Conservation (phyloP, 2,329 filamentous ascomycete species). For the Penicillium sp. region DNA sequence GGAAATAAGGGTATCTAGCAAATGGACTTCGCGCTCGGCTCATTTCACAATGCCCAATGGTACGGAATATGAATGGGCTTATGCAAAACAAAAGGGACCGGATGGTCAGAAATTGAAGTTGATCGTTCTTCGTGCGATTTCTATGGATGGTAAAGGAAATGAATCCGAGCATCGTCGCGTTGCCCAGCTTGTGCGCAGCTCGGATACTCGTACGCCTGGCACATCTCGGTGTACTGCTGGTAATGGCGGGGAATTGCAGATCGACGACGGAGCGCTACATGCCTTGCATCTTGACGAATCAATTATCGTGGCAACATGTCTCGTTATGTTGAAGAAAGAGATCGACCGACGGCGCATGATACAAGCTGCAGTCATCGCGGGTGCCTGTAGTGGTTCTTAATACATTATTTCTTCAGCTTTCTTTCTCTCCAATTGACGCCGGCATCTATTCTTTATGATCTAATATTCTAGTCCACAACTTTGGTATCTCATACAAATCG, state of each 20-base stretch:
- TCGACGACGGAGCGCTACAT: slow-evolving; percentile 48
- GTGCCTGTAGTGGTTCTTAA: slow-evolving; percentile 8
- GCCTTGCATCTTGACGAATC: slow-evolving; percentile 42
- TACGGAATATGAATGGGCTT: slow-evolving; percentile 56
- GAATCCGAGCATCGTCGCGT: slow-evolving; percentile 19
- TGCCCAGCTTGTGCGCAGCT: slow-evolving; percentile 43
- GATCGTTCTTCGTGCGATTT: slow-evolving; percentile 26
- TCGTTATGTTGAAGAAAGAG: slow-evolving; percentile 67
- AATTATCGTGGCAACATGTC: slow-evolving; percentile 56
- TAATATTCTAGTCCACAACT: background rate
- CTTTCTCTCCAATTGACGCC: background rate
- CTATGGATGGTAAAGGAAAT: slow-evolving; percentile 1
- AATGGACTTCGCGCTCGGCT: slow-evolving; percentile 50
- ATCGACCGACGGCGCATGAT: slow-evolving; percentile 56
- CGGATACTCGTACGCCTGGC: slow-evolving; percentile 42
- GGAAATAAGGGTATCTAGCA: slow-evolving; percentile 37
- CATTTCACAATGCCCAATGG: slow-evolving; percentile 51
- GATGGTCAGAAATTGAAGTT: slow-evolving; percentile 28
- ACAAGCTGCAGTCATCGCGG: slow-evolving; percentile 50
- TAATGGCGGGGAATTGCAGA: slow-evolving; percentile 50
- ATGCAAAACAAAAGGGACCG: slow-evolving; percentile 47
- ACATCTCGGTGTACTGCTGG: slow-evolving; percentile 39
- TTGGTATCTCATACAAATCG: background rate
- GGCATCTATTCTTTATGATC: background rate
- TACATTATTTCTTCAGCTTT: background rate